Evolutionary conservation across 495 filamentous ascomycete genomes (phyloP).

Genomic region (Daldinia caldariorum): DNA sequence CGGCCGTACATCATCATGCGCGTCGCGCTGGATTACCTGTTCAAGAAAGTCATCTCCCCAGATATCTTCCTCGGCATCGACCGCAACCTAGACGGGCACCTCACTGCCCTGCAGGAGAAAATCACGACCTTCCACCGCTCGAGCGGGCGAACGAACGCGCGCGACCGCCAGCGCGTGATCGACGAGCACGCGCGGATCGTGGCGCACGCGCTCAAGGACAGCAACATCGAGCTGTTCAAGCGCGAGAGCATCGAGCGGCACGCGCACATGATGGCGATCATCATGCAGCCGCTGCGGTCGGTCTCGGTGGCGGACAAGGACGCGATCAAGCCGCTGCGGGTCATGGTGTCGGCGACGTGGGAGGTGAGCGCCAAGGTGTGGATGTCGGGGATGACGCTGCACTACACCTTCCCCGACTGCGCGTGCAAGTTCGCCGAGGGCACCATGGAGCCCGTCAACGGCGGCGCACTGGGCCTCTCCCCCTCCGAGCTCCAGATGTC

Average conservation of each 20-base stretch:
- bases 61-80: slow-evolving; percentile 28
- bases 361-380: slow-evolving; percentile 49
- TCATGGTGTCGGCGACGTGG: slow-evolving; percentile 41
- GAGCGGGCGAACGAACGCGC: neutral
- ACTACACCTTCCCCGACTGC: slow-evolving; percentile 49
- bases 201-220: slow-evolving; percentile 11
- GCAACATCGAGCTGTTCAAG: slow-evolving; percentile 16
- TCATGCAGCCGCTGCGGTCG: slow-evolving; percentile 39
- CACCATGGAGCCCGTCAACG: slow-evolving; percentile 47
- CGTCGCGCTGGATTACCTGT: slow-evolving; percentile 26
- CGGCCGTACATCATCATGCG: slow-evolving; percentile 31
- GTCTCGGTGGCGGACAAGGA: slow-evolving; percentile 17
- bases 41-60: slow-evolving; percentile 34
- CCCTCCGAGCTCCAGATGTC: slow-evolving; percentile 43
- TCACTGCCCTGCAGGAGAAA: slow-evolving; percentile 16
- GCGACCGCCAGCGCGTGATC: slow-evolving; percentile 36
- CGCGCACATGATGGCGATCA: slow-evolving; percentile 26
- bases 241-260: slow-evolving; percentile 29
- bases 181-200: slow-evolving; percentile 42
- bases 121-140: slow-evolving; percentile 5
- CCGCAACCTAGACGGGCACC: slow-evolving; percentile 10
- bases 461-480: slow-evolving; percentile 12
- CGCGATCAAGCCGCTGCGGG: slow-evolving; percentile 17
- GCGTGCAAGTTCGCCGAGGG: slow-evolving; percentile 39
- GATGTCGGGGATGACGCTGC: slow-evolving; percentile 48